Percentiles rank a stretch among this genome's conserved stretches.
These are phyloP conservation scores for Xylariaceae sp. DNA, from an alignment of 2,329 filamentous ascomycete genomes.

Conservation along the genomic window DNA sequence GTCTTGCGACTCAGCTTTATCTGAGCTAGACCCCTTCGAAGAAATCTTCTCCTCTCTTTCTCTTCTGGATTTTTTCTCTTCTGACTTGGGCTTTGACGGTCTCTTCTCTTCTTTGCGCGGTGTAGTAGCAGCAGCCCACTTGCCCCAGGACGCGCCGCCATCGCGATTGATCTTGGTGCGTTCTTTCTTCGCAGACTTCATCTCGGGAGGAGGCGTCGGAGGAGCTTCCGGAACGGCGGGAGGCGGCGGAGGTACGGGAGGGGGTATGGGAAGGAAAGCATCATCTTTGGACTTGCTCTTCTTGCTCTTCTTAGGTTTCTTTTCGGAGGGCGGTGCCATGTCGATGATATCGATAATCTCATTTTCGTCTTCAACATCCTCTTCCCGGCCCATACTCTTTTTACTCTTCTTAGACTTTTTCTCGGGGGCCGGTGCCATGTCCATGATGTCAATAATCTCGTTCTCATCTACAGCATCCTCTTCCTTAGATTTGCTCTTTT, in stretches of 20 bases:
- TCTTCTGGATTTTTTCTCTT: conserved; percentile 54
- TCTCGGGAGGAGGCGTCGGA: conserved; percentile 49
- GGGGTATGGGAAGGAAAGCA: conserved; percentile 22
- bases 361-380: conserved; percentile 18
- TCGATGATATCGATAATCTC: conserved; percentile 51
- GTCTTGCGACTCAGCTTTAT: conserved; percentile 43
- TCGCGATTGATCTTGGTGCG: conserved; percentile 72
- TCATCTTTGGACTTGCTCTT: conserved; percentile 34
- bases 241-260: conserved; percentile 40
- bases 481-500: conserved; percentile 34
- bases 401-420: conserved; percentile 43
- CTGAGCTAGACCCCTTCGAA: conserved; percentile 69
- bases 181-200: conserved; percentile 66
- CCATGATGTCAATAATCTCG: conserved; percentile 11
- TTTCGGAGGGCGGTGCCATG: conserved; percentile 39
- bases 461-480: conserved; percentile 23
- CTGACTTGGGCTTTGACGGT: conserved; percentile 58
- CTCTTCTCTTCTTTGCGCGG: conserved; percentile 55
- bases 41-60: conserved; percentile 59
- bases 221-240: conserved; percentile 46
- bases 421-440: conserved; percentile 2
- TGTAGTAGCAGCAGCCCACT: conserved; percentile 63
- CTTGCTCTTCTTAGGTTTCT: conserved; percentile 29
- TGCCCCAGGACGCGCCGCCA: conserved; percentile 66
- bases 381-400: conserved; percentile 1